Base-by-base conservation (phyloP, 345 rosid genomes). In the Euphorbia tirucalli region DNA sequence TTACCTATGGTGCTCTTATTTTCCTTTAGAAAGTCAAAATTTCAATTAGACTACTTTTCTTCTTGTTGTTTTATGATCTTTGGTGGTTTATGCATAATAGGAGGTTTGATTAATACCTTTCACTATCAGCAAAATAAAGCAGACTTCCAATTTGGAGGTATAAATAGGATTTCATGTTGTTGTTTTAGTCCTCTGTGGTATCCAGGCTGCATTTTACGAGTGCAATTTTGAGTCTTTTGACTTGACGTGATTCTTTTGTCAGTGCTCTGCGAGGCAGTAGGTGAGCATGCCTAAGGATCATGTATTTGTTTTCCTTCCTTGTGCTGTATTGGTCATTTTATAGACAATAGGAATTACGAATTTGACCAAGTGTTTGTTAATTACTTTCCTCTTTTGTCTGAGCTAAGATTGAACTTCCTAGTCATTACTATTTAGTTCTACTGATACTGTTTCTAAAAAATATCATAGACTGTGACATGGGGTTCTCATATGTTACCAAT, bases 1-100 rank as follows among this genome's bases (percentile, higher is more conserved):
- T 77, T 89, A 69, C 91, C 94, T 41, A 83, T 8, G 93, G 93
- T 89, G 91, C 88, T 80, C 81, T 77, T 81, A 73, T 75, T 75
- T 73, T 79, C 76, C 81, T 68, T 66, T 35, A 64, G 52, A 64
- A 69, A 60, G 58, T 68, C 65, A 43, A 64, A 49, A 72, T 74
- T 73, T 55, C 27, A 21, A 64, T 62, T 25, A 63, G 59, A 41
- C 66, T 68, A 27, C 27, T 61, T 28, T 49, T 32, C 0, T 14
- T 63, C 41, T 31, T 11, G 69, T 66, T 44, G 28, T 41, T 59
- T 25, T 52, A 18, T 69, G 48, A 28, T 72, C 44, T 41, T 43
- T 73, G 54, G 46, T 8, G 54, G 52, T 25, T 19, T 11, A 39
- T 44, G 49, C 64, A 68, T 11, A 9, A 7, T 16, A 52, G 27